These are phyloP conservation scores for Sugiyamaella chiloensis DNA, from an alignment of 805 yeast genomes.

Conservation along the genomic window DNA sequence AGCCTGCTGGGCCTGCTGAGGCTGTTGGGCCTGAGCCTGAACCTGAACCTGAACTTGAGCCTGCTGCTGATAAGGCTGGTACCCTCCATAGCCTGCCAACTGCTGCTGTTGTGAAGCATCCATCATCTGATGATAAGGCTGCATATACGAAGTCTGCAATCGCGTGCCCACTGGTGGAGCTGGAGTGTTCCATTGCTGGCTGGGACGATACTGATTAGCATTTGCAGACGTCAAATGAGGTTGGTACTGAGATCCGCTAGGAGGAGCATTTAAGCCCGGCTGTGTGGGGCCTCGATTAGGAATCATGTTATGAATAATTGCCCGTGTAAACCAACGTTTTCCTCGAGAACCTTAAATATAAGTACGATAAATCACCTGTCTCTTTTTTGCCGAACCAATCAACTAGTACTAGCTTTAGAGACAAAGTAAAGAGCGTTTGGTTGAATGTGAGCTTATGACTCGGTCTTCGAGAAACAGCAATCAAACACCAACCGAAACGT, in stretches of 20 bases:
- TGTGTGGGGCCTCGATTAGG: constrained; percentile 7
- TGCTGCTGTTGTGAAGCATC: constrained; percentile 12
- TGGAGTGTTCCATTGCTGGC: constrained; percentile 8
- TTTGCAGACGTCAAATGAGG: no score
- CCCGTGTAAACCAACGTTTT: no score
- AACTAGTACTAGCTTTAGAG: no score
- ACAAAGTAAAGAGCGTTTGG: no score
- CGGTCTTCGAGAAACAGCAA: no score
- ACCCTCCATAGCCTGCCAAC: neutral
- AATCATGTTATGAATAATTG: no score
- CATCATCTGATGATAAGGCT: constrained; percentile 9
- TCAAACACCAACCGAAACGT: no score
- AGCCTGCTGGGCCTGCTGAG: constrained; percentile 6
- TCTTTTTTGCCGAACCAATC: no score
- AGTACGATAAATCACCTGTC: no score
- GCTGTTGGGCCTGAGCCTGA: constrained; percentile 4
- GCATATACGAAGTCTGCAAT: constrained; percentile 1
- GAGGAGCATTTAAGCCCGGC: constrained; percentile 3
- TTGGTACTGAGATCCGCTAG: constrained; percentile 5
- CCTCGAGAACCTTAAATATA: no score
- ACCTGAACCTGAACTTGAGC: constrained; percentile 12
- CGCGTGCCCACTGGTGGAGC: constrained; percentile 4
- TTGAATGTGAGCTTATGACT: no score
- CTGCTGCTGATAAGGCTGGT: constrained; percentile 16
- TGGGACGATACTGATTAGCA: constrained; percentile 8